phyloP scores from a whole-genome alignment of 345 rosid genomes.

The Eucalyptus cladocalyx region DNA sequence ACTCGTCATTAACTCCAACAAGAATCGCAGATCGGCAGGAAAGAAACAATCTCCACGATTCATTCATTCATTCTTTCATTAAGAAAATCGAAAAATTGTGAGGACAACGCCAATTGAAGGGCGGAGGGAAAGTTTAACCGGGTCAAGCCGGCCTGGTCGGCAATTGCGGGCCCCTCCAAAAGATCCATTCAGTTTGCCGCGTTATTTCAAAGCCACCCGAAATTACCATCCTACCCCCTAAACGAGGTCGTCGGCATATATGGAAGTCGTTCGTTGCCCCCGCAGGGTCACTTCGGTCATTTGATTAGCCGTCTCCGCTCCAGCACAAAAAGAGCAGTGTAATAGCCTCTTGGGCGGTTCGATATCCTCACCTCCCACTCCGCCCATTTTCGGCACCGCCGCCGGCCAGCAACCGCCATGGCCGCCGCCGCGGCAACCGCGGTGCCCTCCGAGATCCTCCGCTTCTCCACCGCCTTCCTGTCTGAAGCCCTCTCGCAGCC shows the following conservation, averaged over 20 bases:
- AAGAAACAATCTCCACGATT: background rate
- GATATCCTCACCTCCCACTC: background rate
- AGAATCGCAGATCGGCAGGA: background rate
- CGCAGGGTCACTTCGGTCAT: background rate
- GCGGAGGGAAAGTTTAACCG: background rate
- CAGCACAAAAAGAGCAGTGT: background rate
- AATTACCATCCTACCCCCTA: background rate
- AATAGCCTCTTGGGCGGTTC: background rate
- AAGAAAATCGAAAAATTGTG: background rate
- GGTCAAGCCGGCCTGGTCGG: conserved; percentile 22
- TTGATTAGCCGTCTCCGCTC: background rate
- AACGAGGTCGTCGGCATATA: background rate
- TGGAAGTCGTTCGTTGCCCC: too few species aligned
- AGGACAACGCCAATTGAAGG: background rate
- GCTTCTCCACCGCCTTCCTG: conserved; percentile 18
- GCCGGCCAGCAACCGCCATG: background rate
- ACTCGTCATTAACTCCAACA: background rate
- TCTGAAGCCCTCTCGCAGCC: conserved; percentile 22
- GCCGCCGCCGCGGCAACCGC: background rate
- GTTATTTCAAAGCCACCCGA: background rate
- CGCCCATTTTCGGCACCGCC: background rate
- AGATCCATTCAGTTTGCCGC: background rate
- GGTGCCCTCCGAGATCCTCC: conserved; percentile 24
- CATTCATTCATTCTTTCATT: background rate
- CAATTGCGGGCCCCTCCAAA: background rate